Base-by-base conservation (phyloP, 169 alveolate genomes). In the Fabrea salina region DNA sequence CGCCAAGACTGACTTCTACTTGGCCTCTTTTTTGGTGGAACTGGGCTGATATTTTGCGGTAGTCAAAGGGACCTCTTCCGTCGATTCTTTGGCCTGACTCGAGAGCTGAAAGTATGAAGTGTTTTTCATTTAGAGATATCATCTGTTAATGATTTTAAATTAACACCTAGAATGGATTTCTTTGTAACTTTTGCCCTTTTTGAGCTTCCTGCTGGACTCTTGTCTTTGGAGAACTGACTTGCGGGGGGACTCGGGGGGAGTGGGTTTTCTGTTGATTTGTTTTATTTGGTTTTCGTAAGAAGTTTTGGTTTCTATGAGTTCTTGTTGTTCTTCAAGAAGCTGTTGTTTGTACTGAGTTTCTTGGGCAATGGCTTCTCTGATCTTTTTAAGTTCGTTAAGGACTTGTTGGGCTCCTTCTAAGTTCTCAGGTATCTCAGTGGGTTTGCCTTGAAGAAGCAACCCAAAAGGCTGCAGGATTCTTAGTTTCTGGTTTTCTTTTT, bases 11-110 rank as follows among this genome's bases (percentile, higher is more conserved):
- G 19, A 64, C 75, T 64, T 64, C 75, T 39, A 33, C 49, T 19
- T 37, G 49, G 16, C 75, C 75, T 19, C 75, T 25, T 25, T 32
- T 64, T 35, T 32, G 16, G 35, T 16, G 27, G 33, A 64, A 64
- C 25, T 64, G 27, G 4, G 41, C 39, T 40, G 57, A 33, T 39
- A 40, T 25, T 5, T 5, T 64, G 4, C 75, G 0, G 41, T 19
- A 64, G 19, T 64, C 75, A 37, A 32, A 64, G 4, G 41, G 54
- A 4, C 75, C 75, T 32, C 75, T 51, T 4, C 75, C 75, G 41
- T 64, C 75, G 19, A 40, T 33, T 5, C 75, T 11, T 33, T 51
- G 19, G 19, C 54, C 49, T 7, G 16, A 25, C 19, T 40, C 30
- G 2, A 39, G 22, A n/a, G 75, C 50, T 0, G 16, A 8, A 6